These are phyloP conservation scores for Phaeosphaeria sp. DNA, from an alignment of 2,329 filamentous ascomycete species.

Conservation along the genomic window DNA sequence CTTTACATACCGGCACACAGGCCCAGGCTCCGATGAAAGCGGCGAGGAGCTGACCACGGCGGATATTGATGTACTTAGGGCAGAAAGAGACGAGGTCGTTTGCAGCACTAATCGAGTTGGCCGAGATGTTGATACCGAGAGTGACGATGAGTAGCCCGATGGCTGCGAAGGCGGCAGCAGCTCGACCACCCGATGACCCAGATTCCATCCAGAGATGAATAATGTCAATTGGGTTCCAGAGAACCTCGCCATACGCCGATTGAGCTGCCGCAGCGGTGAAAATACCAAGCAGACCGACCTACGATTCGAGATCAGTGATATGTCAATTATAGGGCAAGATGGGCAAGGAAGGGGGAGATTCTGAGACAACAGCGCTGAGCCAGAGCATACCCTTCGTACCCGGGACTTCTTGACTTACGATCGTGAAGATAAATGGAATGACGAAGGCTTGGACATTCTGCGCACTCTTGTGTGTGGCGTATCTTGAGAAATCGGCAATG, in stretches of 20 bases:
- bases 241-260: conserved; percentile 30
- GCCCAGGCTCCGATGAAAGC: conserved; percentile 47
- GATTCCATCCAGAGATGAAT: conserved; percentile 48
- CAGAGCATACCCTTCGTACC: neutral
- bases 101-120: conserved; percentile 32
- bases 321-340: neutral
- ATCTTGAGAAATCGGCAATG: conserved; percentile 52
- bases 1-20: conserved; percentile 36
- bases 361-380: neutral
- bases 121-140: conserved; percentile 46
- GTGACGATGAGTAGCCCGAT: conserved; percentile 32
- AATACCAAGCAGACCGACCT: conserved; percentile 44
- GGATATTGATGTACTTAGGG: conserved; percentile 35
- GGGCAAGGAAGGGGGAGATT: neutral
- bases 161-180: conserved; percentile 34
- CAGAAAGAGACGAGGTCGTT: conserved; percentile 31
- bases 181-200: conserved; percentile 39
- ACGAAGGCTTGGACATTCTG: conserved; percentile 47
- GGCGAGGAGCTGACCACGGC: conserved; percentile 41
- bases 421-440: conserved; percentile 36
- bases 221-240: conserved; percentile 46
- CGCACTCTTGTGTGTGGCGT: conserved; percentile 43
- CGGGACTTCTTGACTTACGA: conserved; percentile 21
- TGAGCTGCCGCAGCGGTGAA: conserved; percentile 47
- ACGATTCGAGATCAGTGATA: neutral